These are phyloP conservation scores for Daldinia caldariorum DNA, from an alignment of 495 filamentous ascomycete species.

Conservation along the genomic window DNA sequence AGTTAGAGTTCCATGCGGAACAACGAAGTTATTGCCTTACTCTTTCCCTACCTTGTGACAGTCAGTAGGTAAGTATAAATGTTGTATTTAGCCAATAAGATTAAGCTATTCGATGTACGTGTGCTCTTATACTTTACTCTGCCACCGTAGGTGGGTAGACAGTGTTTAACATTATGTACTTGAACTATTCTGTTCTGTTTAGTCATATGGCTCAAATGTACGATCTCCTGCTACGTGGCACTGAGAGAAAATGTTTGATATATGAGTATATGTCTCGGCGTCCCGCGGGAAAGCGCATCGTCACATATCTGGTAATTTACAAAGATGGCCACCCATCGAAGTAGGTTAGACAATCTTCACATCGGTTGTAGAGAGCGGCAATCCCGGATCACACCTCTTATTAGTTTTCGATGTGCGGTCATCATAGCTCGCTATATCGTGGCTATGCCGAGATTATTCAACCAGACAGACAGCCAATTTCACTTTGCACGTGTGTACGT, in stretches of 20 bases:
- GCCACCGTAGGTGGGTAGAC: not conserved
- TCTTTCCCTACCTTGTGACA: too few species aligned
- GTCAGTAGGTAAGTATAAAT: too few species aligned
- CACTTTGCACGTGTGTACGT: constrained; percentile 23
- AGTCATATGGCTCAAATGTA: not conserved
- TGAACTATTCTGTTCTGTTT: not conserved
- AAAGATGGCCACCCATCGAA: not conserved
- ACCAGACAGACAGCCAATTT: constrained; percentile 1
- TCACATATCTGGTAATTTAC: constrained; percentile 21
- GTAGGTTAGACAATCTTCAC: constrained; percentile 2
- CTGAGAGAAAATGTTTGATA: not conserved
- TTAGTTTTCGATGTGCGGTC: constrained; percentile 28
- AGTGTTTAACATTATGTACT: not conserved
- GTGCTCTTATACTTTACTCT: too few species aligned
- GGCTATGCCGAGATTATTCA: constrained; percentile 23
- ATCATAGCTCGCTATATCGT: not conserved
- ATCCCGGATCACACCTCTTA: constrained; percentile 2
- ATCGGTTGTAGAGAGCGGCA: constrained; percentile 9
- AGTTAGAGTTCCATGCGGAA: too few species aligned
- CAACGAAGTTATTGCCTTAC: too few species aligned
- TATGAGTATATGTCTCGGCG: constrained; percentile 5
- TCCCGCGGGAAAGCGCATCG: constrained; percentile 23
- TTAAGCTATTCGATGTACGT: too few species aligned
- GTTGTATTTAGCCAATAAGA: too few species aligned
- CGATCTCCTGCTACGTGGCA: constrained; percentile 12